A percentile compares a stretch with the other conserved stretches of the same genome.
These are phyloP conservation scores for Pueraria montana DNA, from an alignment of 306 rosid genomes.

Conservation along the genomic window DNA sequence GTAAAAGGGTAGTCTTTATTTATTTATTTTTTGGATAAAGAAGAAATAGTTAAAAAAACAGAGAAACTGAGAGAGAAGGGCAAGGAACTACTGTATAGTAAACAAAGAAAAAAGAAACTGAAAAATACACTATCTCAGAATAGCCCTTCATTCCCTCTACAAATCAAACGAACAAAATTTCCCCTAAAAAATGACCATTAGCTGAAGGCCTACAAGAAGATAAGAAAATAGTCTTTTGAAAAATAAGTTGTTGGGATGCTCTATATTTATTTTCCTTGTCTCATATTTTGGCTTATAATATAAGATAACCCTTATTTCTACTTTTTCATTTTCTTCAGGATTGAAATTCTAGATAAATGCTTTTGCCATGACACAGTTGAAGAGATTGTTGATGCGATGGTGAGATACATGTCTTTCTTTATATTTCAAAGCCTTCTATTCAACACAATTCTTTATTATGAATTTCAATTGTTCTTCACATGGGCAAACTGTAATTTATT, in stretches of 20 bases:
- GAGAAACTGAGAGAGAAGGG: background rate
- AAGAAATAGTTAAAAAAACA: constrained; percentile 3
- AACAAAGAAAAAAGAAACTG: background rate
- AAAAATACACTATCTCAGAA: background rate
- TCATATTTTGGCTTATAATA: constrained; percentile 8
- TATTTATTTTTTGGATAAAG: constrained; percentile 5
- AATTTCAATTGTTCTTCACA: constrained; percentile 18
- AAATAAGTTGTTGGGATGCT: constrained; percentile 20
- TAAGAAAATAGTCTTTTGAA: background rate
- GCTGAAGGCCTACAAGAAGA: background rate
- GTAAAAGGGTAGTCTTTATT: background rate
- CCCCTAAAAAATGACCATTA: background rate
- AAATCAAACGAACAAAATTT: background rate
- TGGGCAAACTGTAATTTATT: background rate
- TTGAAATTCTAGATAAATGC: constrained; percentile 79
- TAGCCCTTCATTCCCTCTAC: constrained; percentile 20
- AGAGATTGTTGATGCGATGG: constrained; percentile 89
- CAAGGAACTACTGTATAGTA: background rate
- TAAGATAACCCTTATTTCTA: constrained; percentile 36
- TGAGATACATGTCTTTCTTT: constrained; percentile 49
- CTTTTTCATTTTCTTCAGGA: constrained; percentile 59
- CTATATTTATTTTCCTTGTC: constrained; percentile 29
- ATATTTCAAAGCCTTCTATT: constrained; percentile 23
- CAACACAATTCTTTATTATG: constrained; percentile 6
- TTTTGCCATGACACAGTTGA: constrained; percentile 86